Evolutionary conservation across 352 stramenopile species (phyloP).

Genomic region (Blastocystis sp.): DNA sequence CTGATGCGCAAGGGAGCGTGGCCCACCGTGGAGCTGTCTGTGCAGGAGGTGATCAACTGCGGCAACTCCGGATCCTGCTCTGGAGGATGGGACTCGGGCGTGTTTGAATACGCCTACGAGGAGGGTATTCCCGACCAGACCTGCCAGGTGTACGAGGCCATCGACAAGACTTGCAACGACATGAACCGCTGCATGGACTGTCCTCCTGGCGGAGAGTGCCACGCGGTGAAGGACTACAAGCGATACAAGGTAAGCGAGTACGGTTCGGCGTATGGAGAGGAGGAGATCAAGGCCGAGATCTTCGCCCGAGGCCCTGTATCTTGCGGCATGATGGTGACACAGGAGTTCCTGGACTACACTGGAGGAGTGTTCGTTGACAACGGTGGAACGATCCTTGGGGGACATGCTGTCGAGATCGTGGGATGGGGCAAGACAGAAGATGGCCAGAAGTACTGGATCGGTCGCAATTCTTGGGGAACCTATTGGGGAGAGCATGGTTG

Average conservation of each 20-base stretch:
- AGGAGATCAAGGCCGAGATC: conserved; percentile 83
- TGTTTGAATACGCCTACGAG: conserved; percentile 81
- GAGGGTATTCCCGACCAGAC: conserved; percentile 83
- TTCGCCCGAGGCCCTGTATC: conserved; percentile 81
- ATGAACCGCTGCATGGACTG: conserved; percentile 71
- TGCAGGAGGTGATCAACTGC: conserved; percentile 81
- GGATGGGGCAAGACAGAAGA: conserved; percentile 80
- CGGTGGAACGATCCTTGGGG: conserved; percentile 74
- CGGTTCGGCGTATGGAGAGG: conserved; percentile 74
- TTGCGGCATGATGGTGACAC: conserved; percentile 76
- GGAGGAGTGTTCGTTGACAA: conserved; percentile 78
- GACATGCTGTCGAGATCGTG: conserved; percentile 80
- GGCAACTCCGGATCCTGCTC: conserved; percentile 73
- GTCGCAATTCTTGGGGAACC: conserved; percentile 81
- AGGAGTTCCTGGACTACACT: conserved; percentile 72
- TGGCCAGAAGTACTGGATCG: conserved; percentile 83
- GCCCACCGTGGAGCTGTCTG: conserved; percentile 76
- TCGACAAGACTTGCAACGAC: conserved; percentile 74
- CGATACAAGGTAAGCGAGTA: conserved; percentile 84
- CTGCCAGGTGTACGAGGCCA: conserved; percentile 81
- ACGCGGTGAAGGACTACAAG: conserved; percentile 76
- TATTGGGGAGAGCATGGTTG: conserved; percentile 85
- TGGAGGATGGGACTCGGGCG: conserved; percentile 75
- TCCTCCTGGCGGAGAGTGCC: conserved; percentile 67
- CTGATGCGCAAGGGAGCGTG: conserved; percentile 78